phyloP scores from a whole-genome alignment of 2,329 filamentous ascomycete species.

The Rutstroemia sydowiana region DNA sequence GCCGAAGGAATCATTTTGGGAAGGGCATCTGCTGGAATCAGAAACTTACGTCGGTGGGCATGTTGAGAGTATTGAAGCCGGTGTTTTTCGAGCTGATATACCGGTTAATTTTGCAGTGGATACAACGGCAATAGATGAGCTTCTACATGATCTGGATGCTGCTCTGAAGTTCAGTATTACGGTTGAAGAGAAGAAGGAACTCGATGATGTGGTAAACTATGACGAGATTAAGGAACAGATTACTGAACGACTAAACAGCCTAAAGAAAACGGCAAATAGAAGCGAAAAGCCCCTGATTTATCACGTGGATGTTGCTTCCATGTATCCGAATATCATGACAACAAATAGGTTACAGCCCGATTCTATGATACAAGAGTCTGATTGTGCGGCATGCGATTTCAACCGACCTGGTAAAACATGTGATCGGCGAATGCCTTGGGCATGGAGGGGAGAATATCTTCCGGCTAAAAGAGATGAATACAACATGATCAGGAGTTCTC shows the following conservation, averaged over 20 bases:
- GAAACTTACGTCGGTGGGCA: conserved; percentile 98
- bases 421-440: conserved; percentile 89
- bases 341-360: conserved; percentile 96
- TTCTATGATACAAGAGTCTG: conserved; percentile 96
- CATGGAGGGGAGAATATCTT: conserved; percentile 95
- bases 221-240: conserved; percentile 83
- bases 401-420: conserved; percentile 96
- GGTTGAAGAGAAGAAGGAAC: conserved; percentile 74
- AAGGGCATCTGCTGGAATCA: conserved; percentile 90
- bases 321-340: conserved; percentile 99
- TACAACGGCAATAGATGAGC: conserved; percentile 78
- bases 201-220: conserved; percentile 75
- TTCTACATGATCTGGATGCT: conserved; percentile 77
- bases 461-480: conserved; percentile 96
- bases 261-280: conserved; percentile 79
- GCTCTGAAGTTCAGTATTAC: conserved; percentile 82
- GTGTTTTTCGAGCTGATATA: conserved; percentile 93
- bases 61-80: conserved; percentile 97
- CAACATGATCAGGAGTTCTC: conserved; percentile 92
- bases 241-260: conserved; percentile 55
- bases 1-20: conserved; percentile 89
- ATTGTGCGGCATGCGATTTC: conserved; percentile 97
- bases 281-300: conserved; percentile 87
- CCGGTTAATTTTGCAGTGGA: conserved; percentile 93
- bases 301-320: conserved; percentile 95